Conservation (phyloP, 2,329 filamentous ascomycete genomes). For the Nemania bipapillata region DNA sequence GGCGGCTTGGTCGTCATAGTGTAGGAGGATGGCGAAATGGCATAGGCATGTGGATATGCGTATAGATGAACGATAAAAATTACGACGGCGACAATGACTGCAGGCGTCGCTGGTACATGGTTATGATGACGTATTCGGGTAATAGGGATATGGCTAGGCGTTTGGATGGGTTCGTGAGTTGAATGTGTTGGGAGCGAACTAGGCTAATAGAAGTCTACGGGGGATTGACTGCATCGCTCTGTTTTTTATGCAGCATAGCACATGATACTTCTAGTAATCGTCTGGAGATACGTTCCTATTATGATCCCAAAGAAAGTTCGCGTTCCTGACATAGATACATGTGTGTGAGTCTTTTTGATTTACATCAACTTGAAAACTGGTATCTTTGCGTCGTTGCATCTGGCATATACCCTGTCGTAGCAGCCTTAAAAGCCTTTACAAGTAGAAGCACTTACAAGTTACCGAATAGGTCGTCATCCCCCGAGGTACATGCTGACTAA, state of each 20-base stretch:
- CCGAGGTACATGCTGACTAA: slow-evolving; percentile 15
- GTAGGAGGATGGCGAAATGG: background rate
- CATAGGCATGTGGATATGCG: slow-evolving; percentile 11
- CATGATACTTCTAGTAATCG: slow-evolving; percentile 24
- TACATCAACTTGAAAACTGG: slow-evolving; percentile 39
- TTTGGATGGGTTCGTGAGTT: slow-evolving; percentile 42
- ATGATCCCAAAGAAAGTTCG: slow-evolving; percentile 35
- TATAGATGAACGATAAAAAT: slow-evolving; percentile 22
- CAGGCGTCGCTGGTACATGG: slow-evolving; percentile 21
- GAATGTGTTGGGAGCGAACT: slow-evolving; percentile 40
- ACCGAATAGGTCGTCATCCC: slow-evolving; percentile 28
- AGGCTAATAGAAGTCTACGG: slow-evolving; percentile 42
- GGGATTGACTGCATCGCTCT: slow-evolving; percentile 18
- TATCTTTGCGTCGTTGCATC: slow-evolving; percentile 14
- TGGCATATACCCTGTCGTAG: slow-evolving; percentile 17
- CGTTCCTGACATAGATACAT: slow-evolving; percentile 40
- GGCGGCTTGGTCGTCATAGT: background rate
- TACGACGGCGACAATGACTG: background rate
- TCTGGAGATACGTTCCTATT: slow-evolving; percentile 15
- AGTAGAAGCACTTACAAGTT: slow-evolving; percentile 21
- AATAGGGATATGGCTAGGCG: slow-evolving; percentile 42
- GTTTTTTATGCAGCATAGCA: slow-evolving; percentile 27
- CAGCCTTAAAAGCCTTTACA: slow-evolving; percentile 22
- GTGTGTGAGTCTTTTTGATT: slow-evolving; percentile 45
- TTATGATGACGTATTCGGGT: slow-evolving; percentile 31